Base-by-base conservation (phyloP, 306 rosid species). In the Neltuma alba region DNA sequence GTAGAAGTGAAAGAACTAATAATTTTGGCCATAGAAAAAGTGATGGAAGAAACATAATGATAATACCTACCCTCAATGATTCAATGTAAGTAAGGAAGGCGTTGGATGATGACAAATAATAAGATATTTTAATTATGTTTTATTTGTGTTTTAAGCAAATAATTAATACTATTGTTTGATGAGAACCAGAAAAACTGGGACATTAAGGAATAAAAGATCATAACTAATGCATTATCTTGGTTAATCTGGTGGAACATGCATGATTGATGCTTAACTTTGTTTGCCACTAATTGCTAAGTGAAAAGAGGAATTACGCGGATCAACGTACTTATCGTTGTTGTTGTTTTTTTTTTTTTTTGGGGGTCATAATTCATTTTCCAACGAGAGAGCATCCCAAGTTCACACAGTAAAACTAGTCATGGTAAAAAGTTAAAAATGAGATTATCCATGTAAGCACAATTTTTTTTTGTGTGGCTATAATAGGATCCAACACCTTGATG, bases 231-330 rank as follows among this genome's bases (percentile, higher is more conserved):
- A 57, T 54, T 69, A 58, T 36, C 42, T 16, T 52, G 10, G 85
- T 63, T 71, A 71, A 41, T 65, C 54, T 23, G 30, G 15, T 10
- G 72, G 64, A n/a, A 23, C 45, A 78, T n/a, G n/a, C n/a, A n/a
- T 78, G 67, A 74, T 78, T 74, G 67, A 28, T 55, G 66, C 67
- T 58, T 14, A 33, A 55, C 83, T 78, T 82, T 82, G 68, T 77
- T 52, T 74, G 57, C 66, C 73, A 58, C 62, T 47, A 4, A 66
- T 25, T 37, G 10, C 65, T 66, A 65, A 23, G 45, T 41, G 57
- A 73, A 44, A 55, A 66, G 47, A 66, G 28, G 42, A 21, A 83
- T 67, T 74, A 58, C 80, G 83, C 47, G 62, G 60, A 63, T 23
- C 71, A 36, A 74, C 69, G 58, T 74, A 18, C n/a, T n/a, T n/a